Evolutionary conservation across 768 basidiomycete genomes (phyloP), one percentile per base, ranked within the genome.

Genomic region (Lentinula sp.): DNA sequence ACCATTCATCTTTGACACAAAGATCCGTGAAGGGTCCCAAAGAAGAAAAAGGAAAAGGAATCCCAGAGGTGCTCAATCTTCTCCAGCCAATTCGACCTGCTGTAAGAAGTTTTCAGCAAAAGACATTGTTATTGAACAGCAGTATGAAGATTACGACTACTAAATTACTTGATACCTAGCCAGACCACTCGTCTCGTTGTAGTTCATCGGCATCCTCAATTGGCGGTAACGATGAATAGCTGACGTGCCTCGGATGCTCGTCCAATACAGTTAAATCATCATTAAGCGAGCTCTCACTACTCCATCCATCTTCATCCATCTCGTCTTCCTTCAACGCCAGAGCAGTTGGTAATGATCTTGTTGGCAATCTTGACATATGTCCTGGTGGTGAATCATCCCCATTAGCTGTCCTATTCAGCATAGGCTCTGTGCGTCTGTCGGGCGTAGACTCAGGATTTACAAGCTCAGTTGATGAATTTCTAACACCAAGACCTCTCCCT

Each of bases 231-330:
- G 55, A 56, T 13, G 55, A 56, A 56, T 43, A 37, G 10, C 57
- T 59, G 23, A 28, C 6, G 15, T 50, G 35, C 39, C 59, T 60
- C 23, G 16, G 51, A 48, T 57, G 66, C 9, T 60, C 63, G 18
- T 68, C 66, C 45, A 65, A 60, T 13, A 64, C 48, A 3, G 65
- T 60, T 11, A 69, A 54, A 46, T 73, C 76, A 53, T 79, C 80
- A 37, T 82, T 84, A 15, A 82, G 82, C 10, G 84, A 85, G 58
- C 80, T 85, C 66, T 86, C 84, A 56, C 81, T 87, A 64, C 84
- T 84, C 83, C 84, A 86, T 1, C 68, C 68, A 46, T 71, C 70
- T 50, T 77, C 79, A 16, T 69, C 65, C 48, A 67, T 63, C 40
- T 59, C 61, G 31, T 61, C 65, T n/a, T 68, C 62, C 43, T 68